Conservation (phyloP, 306 rosid genomes). For the Acmispon strigosus region DNA sequence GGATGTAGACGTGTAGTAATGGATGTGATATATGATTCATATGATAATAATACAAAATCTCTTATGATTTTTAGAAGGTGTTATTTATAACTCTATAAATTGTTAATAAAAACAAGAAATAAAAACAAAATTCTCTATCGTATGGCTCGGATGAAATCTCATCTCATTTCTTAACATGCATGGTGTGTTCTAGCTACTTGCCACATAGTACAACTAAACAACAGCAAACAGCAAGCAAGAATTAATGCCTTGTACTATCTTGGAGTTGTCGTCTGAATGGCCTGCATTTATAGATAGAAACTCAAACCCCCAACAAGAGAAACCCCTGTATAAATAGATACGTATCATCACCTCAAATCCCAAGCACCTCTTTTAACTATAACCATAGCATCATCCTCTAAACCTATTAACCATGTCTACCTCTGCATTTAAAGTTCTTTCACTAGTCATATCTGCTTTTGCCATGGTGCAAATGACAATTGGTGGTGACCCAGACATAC, state of each 20-base stretch:
- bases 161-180: too few relatives aligned
- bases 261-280: not conserved
- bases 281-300: not conserved
- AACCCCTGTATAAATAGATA: not conserved
- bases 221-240: not conserved
- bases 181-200: too few relatives aligned
- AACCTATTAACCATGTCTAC: conserved; percentile 3
- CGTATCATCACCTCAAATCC: not conserved
- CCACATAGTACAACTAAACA: too few relatives aligned
- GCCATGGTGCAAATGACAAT: conserved; percentile 12
- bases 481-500: conserved; percentile 47
- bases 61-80: too few relatives aligned
- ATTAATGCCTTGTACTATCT: not conserved
- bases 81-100: too few relatives aligned
- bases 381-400: not conserved
- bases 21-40: too few relatives aligned
- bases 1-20: too few relatives aligned
- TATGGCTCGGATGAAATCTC: too few relatives aligned
- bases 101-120: too few relatives aligned
- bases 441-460: conserved; percentile 10
- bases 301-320: not conserved
- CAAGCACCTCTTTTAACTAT: not conserved
- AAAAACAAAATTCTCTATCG: too few relatives aligned
- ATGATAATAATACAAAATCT: too few relatives aligned
- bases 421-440: conserved; percentile 13